A percentile compares a stretch with the other conserved stretches of the same genome.
Evolutionary conservation across 2,329 filamentous ascomycete species (phyloP).

Genomic region (Trichoderma atroviride): DNA sequence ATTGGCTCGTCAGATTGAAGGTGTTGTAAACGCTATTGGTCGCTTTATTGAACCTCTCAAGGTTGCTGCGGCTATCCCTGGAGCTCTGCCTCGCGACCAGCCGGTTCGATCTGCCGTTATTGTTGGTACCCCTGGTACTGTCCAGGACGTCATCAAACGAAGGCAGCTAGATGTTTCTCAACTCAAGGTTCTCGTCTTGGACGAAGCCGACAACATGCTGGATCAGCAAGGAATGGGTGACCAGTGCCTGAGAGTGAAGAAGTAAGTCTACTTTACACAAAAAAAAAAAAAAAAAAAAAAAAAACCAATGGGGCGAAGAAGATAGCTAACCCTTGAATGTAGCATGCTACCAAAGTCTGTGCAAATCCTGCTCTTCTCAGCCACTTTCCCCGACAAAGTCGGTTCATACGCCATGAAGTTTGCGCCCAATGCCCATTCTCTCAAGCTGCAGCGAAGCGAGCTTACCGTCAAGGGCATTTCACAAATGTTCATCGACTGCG

Average conservation of each 20-base stretch:
- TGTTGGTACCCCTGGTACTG: constrained; percentile 91
- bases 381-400: constrained; percentile 86
- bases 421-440: constrained; percentile 81
- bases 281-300: neutral
- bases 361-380: constrained; percentile 95
- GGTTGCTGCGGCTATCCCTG: constrained; percentile 81
- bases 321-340: constrained; percentile 21
- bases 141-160: constrained; percentile 81
- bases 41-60: constrained; percentile 76
- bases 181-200: constrained; percentile 83
- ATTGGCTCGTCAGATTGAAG: constrained; percentile 89
- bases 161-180: constrained; percentile 71
- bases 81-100: constrained; percentile 68
- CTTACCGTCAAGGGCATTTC: constrained; percentile 96
- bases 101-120: constrained; percentile 76
- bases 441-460: constrained; percentile 86
- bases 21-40: constrained; percentile 81
- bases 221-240: constrained; percentile 94
- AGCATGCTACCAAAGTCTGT: constrained; percentile 73
- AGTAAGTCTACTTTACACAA: constrained; percentile 49
- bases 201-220: constrained; percentile 99
- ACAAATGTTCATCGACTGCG: constrained; percentile 96
- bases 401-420: constrained; percentile 82
- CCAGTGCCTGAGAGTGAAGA: constrained; percentile 88
- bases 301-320: neutral